Base-by-base conservation (phyloP, 345 rosid species). In the Brassica nigra region DNA sequence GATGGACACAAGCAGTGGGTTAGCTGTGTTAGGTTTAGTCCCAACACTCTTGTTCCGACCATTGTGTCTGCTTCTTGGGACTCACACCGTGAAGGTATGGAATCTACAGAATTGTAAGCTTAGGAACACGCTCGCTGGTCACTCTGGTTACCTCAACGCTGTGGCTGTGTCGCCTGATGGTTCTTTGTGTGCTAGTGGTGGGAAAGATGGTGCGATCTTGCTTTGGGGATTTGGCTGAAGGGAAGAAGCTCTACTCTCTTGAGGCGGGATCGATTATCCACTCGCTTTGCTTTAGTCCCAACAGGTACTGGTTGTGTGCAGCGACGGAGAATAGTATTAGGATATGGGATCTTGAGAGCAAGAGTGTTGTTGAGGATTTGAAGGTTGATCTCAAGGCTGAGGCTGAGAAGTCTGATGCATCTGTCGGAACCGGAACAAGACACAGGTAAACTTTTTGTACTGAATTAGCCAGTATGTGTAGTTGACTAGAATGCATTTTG, bases 311-410 rank as follows among this genome's bases (percentile, higher is more conserved):
- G 98, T 83, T 94, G 11, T 94, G 97, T 58, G 97, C 98, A 0
- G 98, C 94, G 0, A 94, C 98, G 0, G 98, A 92, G 86, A 76
- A 83, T 30, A 89, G 97, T 55, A 92, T 94, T 49, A 90, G 89
- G 89, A 91, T 94, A 68, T 92, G 97, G 98, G 98, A 94, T 85
- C 87, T 94, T 2, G 97, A 94, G 85, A 94, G 97, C 74, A 94
- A 94, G 87, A 86, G 86, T 77, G 86, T 94, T 79, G 93, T 92
- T 2, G 97, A 90, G 84, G 98, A 94, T 65, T 84, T 92, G 89
- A 94, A 88, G 89, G 97, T 94, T 30, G 97, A 94, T 80, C 90
- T 94, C 42, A 52, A 52, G 20, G 58, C 20, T 52, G 58, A 52
- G 58, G 23, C 58, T 15, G 58, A 52, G 20, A 52, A 84, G 62